Percentiles rank a stretch among this genome's conserved stretches.
Evolutionary conservation across 129 eudicot genomes (phyloP).

Genomic region (Arctium lappa): DNA sequence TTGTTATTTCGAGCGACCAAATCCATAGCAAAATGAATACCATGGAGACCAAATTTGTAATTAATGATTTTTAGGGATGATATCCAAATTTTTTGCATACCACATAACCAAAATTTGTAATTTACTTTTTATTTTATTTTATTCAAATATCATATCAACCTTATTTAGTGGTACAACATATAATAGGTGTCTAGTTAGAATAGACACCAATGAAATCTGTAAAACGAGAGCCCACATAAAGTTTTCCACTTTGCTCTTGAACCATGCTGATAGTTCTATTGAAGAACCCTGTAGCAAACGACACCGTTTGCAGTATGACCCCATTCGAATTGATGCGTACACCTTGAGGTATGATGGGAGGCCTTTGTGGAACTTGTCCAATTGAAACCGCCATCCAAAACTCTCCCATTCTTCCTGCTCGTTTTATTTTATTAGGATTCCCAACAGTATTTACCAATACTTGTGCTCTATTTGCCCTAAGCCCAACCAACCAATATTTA

Average conservation of each 20-base stretch:
- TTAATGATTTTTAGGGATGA: not conserved
- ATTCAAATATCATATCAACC: not conserved
- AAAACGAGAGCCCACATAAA: not conserved
- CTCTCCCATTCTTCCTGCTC: slow-evolving; percentile 2
- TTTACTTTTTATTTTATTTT: not conserved
- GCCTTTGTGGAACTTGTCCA: not conserved
- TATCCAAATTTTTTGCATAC: not conserved
- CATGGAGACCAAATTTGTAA: not conserved
- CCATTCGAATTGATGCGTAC: not conserved
- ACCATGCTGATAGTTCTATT: not conserved
- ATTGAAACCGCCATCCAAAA: slow-evolving; percentile 28
- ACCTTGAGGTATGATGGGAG: not conserved
- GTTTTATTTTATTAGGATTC: slow-evolving; percentile 17
- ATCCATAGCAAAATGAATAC: not conserved
- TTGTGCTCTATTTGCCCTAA: slow-evolving; percentile 18
- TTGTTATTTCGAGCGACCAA: too few species aligned
- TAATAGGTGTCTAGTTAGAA: not conserved
- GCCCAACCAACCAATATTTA: slow-evolving; percentile 30
- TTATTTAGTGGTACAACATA: not conserved
- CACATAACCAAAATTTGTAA: too few species aligned
- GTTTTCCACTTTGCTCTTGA: not conserved
- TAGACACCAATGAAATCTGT: not conserved
- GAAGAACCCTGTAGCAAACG: not conserved
- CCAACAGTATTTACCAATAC: slow-evolving; percentile 4
- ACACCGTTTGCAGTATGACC: not conserved